A percentile compares a stretch with the other conserved stretches of the same genome.
phyloP scores from a whole-genome alignment of 192 early-diverging fungal genomes.

The Diversispora eburnea region DNA sequence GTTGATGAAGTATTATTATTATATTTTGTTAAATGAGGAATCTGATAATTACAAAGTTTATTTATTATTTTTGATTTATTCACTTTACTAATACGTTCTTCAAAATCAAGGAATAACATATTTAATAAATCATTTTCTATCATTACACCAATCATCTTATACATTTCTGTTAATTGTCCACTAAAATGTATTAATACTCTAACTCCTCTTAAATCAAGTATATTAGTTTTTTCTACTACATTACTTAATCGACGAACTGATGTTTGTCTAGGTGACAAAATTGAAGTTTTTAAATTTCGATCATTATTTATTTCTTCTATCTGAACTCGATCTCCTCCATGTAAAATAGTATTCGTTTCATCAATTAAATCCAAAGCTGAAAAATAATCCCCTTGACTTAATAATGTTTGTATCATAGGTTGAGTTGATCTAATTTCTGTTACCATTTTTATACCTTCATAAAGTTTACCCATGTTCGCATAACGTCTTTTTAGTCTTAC shows the following conservation, averaged over 20 bases:
- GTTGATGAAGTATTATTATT: not conserved
- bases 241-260: conserved; percentile 4
- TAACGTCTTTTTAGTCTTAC: conserved; percentile 74
- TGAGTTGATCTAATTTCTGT: conserved; percentile 73
- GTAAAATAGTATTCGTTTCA: conserved; percentile 61
- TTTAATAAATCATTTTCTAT: conserved; percentile 73
- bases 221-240: conserved; percentile 26
- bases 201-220: conserved; percentile 61
- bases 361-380: conserved; percentile 87
- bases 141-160: conserved; percentile 60
- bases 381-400: conserved; percentile 80
- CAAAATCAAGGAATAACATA: conserved; percentile 60
- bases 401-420: conserved; percentile 78
- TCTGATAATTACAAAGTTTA: conserved; percentile 14
- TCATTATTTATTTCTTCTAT: conserved; percentile 36
- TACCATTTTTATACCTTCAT: conserved; percentile 68
- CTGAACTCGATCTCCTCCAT: conserved; percentile 45
- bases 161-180: conserved; percentile 61
- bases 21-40: not conserved
- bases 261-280: conserved; percentile 35
- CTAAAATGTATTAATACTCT: conserved; percentile 56
- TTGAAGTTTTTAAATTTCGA: conserved; percentile 32
- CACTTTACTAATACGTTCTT: conserved; percentile 48
- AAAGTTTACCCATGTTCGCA: conserved; percentile 65
- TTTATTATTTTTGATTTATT: conserved; percentile 36